Evolutionary conservation across 1,284 basidiomycete species (phyloP), one percentile per base, ranked within the genome.

Genomic region (Pascua sp.): DNA sequence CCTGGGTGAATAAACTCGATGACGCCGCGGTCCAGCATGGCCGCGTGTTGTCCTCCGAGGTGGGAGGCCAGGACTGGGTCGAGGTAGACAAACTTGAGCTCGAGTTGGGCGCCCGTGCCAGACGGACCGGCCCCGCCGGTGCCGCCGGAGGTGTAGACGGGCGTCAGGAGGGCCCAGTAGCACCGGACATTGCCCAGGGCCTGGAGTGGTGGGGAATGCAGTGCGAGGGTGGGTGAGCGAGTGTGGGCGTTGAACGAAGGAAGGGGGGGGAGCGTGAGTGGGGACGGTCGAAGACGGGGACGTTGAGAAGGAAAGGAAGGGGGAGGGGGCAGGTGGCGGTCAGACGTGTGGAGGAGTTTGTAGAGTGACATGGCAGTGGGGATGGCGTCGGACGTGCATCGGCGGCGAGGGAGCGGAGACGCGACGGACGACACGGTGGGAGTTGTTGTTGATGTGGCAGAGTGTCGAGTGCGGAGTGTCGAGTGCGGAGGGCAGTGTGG

Each of bases 1-100:
- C 90, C 89, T 24, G 91, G 91, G 70, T 96, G 92, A 44, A 97
- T 89, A 71, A 91, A 94, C 56, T 86, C 83, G 60, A 96, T 82
- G 43, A 97, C 82, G 17, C 86, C 85, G 66, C 85, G 85, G 54
- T 88, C 89, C 62, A 91, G 78, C 70, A 97, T 82, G 17, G 76
- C 67, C 32, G 82, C 77, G 0, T 86, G 85, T 76, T 92, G 86
- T 53, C 84, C 81, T 24, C 82, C 85, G 67, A 96, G 85, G 75
- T 95, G 91, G 60, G 71, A 77, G 24, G 85, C 81, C 59, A 96
- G 82, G 55, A 91, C 85, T 51, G 93, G 94, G 79, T 96, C 94
- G 63, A 92, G 82, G 78, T 91, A 92, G 62, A 93, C 84, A 78
- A 93, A 94, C 49, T 84, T 79, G 50, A 96, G 83, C 70, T 88